These are phyloP conservation scores for Diplotaxis tenuifolia DNA, from an alignment of 345 rosid species.

Conservation along the genomic window DNA sequence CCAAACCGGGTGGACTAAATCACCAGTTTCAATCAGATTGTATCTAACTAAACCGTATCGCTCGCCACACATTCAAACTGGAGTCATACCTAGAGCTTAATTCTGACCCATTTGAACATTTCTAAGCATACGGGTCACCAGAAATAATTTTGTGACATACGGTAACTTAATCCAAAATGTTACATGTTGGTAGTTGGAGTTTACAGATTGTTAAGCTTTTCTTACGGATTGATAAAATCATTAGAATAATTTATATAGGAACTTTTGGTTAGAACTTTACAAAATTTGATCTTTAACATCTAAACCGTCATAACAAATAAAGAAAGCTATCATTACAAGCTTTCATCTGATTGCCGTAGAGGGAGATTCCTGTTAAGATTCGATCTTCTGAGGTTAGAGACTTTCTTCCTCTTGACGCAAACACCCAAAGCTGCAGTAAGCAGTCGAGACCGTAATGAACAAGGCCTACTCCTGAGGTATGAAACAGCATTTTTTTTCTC, in stretches of 20 bases:
- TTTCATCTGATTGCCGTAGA: not conserved
- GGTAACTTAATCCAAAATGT: not conserved
- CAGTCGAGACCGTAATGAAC: constrained; percentile 22
- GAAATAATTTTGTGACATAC: not conserved
- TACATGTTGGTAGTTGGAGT: not conserved
- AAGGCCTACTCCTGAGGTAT: constrained; percentile 32
- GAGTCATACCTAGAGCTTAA: not conserved
- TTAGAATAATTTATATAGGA: not conserved
- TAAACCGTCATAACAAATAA: not conserved
- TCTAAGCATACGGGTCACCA: not conserved
- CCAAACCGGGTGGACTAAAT: not conserved
- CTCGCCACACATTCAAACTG: not conserved
- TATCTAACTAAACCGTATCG: not conserved
- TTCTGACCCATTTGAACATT: not conserved
- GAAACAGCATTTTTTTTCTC: constrained; percentile 45
- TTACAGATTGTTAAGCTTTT: not conserved
- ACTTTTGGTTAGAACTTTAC: constrained; percentile 8
- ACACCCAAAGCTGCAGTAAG: constrained; percentile 37
- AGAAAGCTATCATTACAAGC: not conserved
- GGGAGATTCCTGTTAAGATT: not conserved
- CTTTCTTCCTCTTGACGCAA: constrained; percentile 1
- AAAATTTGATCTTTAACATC: constrained; percentile 19
- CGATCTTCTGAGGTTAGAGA: not conserved
- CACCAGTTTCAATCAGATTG: not conserved
- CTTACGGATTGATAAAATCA: not conserved